Conservation (phyloP, 2,329 filamentous ascomycete species). For the Talaromyces sp. region DNA sequence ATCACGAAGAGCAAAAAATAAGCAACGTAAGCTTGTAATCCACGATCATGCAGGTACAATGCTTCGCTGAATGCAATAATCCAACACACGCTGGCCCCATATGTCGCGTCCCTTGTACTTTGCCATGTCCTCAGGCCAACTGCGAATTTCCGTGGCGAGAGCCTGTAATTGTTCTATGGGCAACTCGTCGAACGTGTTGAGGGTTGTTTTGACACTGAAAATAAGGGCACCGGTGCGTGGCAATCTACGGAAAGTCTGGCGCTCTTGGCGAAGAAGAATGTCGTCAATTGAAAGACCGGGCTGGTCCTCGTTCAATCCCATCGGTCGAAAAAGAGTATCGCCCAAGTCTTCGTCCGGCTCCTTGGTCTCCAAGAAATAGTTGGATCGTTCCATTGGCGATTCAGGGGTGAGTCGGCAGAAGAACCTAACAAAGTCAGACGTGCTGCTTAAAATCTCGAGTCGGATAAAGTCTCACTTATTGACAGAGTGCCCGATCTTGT, state of each 20-base stretch:
- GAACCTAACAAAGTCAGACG: conserved; percentile 35
- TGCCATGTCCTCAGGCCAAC: conserved; percentile 45
- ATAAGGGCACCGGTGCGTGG: conserved; percentile 45
- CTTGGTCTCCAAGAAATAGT: conserved; percentile 50
- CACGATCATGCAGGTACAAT: conserved; percentile 5
- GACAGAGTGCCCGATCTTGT: conserved; percentile 43
- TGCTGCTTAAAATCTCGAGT: background rate
- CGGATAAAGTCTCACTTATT: conserved; percentile 35
- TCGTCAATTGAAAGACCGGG: conserved; percentile 36
- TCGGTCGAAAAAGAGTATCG: conserved; percentile 46
- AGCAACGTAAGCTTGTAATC: background rate
- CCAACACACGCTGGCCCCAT: conserved; percentile 41
- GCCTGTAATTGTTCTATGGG: conserved; percentile 40
- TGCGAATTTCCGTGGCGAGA: conserved; percentile 43
- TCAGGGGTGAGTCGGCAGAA: conserved; percentile 44
- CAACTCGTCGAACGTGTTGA: conserved; percentile 42
- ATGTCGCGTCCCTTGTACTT: conserved; percentile 45
- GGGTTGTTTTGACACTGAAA: conserved; percentile 49
- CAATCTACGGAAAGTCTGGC: conserved; percentile 49
- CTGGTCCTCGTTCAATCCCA: conserved; percentile 37
- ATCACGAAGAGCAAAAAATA: background rate
- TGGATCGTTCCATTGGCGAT: conserved; percentile 48
- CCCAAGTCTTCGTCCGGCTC: conserved; percentile 34
- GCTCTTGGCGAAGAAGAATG: conserved; percentile 48
- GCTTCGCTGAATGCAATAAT: conserved; percentile 32